phyloP scores from a whole-genome alignment of 495 filamentous ascomycete species.

The Monascus purpureus region DNA sequence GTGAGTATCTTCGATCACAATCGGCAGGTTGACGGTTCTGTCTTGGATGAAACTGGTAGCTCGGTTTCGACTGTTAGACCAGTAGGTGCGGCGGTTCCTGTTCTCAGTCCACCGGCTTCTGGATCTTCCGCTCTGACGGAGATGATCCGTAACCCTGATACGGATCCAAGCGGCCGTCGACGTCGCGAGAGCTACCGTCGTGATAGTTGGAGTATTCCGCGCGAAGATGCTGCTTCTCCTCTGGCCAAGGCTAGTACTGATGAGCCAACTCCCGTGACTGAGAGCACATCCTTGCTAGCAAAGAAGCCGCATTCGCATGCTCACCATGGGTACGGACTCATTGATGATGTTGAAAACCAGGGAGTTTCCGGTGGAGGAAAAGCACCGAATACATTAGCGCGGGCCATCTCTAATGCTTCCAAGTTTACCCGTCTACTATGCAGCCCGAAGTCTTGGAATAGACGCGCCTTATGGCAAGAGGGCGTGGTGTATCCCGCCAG shows the following conservation, averaged over 20 bases:
- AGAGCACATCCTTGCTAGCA: conserved; percentile 29
- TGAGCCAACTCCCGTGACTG: too few relatives aligned
- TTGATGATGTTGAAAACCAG: conserved; percentile 28
- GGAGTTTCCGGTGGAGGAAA: conserved; percentile 4
- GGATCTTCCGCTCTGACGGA: conserved; percentile 47
- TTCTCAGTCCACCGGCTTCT: too few relatives aligned
- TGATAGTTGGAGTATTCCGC: neutral
- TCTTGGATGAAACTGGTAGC: neutral
- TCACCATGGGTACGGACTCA: conserved; percentile 16
- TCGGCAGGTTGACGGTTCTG: neutral
- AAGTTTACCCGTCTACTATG: conserved; percentile 13
- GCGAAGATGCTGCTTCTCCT: neutral
- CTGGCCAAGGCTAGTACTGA: too few relatives aligned
- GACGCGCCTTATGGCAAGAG: conserved; percentile 45
- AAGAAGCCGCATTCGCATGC: conserved; percentile 14
- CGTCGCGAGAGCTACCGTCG: too few relatives aligned
- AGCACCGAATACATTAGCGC: conserved; percentile 6
- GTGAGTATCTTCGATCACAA: conserved; percentile 21
- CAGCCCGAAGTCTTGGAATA: conserved; percentile 63
- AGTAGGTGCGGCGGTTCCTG: conserved; percentile 7
- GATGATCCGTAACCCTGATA: conserved; percentile 45
- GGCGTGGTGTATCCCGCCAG: conserved; percentile 51
- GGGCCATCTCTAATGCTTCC: conserved; percentile 12
- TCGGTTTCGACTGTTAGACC: conserved; percentile 1
- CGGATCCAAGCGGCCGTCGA: conserved; percentile 15